Base-by-base conservation (phyloP, 495 filamentous ascomycete genomes). In the Podospora pseudopauciseta region DNA sequence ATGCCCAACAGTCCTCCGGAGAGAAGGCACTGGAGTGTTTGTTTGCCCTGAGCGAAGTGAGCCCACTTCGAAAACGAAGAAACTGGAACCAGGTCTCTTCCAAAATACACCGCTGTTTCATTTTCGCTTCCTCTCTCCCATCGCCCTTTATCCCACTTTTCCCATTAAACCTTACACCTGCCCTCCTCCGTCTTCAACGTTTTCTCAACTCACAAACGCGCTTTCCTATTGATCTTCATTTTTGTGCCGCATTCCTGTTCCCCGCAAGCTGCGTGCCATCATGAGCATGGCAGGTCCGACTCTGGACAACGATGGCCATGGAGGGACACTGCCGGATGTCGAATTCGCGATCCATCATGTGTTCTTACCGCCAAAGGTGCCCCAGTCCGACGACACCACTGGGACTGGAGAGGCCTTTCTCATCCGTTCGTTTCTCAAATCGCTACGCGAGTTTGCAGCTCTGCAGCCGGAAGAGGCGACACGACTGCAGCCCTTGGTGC, bases 281-380 rank as follows among this genome's bases (percentile, higher is more conserved):
- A 13, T 49, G 6, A 16, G 13, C 2, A 49, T 49, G 39, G 5
- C 39, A 49, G 39, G 39, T 49, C 39, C 39, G 11, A 3, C 15
- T 49, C 15, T 49, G 5, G 39, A 18, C 39, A 16, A 11, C 39
- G 9, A 49, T 13, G 39, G 9, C 15, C 7, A 49, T 49, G 39
- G 39, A 49, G 0, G 9, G 39, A 49, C 5, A 5, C 39, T 11
- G 39, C 39, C 7, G 15, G 39, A 16, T 49, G 67, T 72, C n/a
- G 18, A 67, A 26, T 87, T 83, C 71, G 68, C 83, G 3, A 74
- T 86, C 70, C 75, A 88, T 62, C 87, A 91, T 73, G 76, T 91
- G 26, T 86, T 89, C 65, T 79, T 91, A 0, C 88, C 87, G 0
- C 86, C 86, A 0, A 78, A 84, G 28, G 70, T 89, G 0, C 88